Evolutionary conservation across 2,329 filamentous ascomycete genomes (phyloP).

Genomic region (Dryadomyces quercivorus): DNA sequence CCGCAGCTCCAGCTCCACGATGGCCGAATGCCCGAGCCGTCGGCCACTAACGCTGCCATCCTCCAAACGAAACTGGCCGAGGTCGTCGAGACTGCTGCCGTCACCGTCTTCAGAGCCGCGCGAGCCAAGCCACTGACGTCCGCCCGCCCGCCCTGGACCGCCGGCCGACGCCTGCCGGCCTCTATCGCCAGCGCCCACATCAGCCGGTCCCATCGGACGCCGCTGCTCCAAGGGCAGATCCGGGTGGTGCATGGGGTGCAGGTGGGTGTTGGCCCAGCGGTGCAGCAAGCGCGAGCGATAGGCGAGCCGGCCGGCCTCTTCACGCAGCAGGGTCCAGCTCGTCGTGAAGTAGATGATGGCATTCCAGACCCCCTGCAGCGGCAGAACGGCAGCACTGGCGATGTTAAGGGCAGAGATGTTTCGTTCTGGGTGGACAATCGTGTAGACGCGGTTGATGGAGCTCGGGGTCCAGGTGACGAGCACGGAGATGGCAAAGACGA

Average conservation of each 20-base stretch:
- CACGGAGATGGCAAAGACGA: conserved; percentile 48
- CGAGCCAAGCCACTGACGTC: not conserved
- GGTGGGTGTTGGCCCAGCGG: not conserved
- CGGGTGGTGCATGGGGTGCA: not conserved
- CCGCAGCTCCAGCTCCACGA: conserved; percentile 3
- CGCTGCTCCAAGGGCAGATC: not conserved
- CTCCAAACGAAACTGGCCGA: not conserved
- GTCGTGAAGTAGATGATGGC: conserved; percentile 63
- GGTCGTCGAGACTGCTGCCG: not conserved
- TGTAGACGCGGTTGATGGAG: conserved; percentile 63
- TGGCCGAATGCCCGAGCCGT: not conserved
- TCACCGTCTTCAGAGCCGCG: not conserved
- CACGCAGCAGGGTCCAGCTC: conserved; percentile 30
- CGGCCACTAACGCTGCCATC: not conserved
- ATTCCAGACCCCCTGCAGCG: conserved; percentile 73
- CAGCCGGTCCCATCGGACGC: too few relatives aligned
- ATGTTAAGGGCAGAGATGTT: conserved; percentile 55
- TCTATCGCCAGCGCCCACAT: not conserved
- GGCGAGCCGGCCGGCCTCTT: conserved; percentile 12
- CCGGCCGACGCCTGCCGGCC: not conserved
- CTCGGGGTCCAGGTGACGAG: conserved; percentile 53
- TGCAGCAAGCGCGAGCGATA: conserved; percentile 4
- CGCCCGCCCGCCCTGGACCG: not conserved
- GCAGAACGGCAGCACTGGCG: conserved; percentile 57
- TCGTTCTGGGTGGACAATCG: conserved; percentile 40